Base-by-base conservation (phyloP, 2,329 filamentous ascomycete species). In the Apiospora sp. region DNA sequence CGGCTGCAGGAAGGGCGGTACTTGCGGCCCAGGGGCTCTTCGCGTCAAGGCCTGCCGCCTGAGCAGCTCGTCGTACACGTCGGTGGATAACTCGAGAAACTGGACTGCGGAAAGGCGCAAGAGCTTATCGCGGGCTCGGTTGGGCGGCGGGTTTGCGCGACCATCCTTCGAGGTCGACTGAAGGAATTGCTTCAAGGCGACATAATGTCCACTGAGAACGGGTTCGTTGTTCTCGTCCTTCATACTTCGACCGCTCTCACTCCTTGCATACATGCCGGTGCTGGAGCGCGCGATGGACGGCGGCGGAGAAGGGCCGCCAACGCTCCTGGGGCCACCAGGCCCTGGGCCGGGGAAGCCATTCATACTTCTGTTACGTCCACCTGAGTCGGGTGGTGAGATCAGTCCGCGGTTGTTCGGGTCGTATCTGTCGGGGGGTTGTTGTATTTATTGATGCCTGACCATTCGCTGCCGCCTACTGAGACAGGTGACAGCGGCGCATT, bases 51-150 rank as follows among this genome's bases (percentile, higher is more conserved):
- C 90, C 82, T 98, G 95, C 75, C 96, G 91, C 73, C 96, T 92
- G 77, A 97, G 88, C 76, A 98, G 87, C 84, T 99, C 96, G 83
- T 99, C 96, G 84, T 93, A 98, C 54, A 99, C 96, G 84, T 99
- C 96, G 72, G 96, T 98, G 83, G 95, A 98, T 75, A 99, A 89
- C 84, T 99, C 96, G 83, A 97, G 94, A 82, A 99, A 98, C 82
- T 99, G 96, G 41, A 97, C 94, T 1, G 93, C 87, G 0, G 95
- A 98, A 70, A 99, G 88, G 73, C 96, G 91, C 73, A 98, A 88
- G 72, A 98, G 88, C 87, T 99, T 99, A 83, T 98, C 96, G 79
- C 95, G 92, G 72, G 96, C 96, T 83, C 95, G 93, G 83, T 97
- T 98, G 41, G 94, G 92, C 70, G 92, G 92, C 69, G 91, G 89